These are phyloP conservation scores for Rhodotorula glutinis DNA, from an alignment of 1,284 basidiomycete species.

Conservation along the genomic window DNA sequence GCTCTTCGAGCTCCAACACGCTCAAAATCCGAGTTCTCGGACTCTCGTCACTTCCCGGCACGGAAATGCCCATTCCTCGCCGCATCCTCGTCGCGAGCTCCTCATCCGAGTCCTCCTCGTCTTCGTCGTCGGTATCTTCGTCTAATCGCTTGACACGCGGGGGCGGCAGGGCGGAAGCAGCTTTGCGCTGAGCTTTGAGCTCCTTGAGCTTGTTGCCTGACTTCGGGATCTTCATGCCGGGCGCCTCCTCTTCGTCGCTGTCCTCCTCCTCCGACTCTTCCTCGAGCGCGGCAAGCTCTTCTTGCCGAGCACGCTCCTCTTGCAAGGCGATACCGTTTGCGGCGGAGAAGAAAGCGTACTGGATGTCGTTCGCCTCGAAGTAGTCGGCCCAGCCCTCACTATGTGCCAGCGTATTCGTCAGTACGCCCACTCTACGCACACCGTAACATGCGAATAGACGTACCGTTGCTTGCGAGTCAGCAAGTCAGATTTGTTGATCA, in stretches of 20 bases:
- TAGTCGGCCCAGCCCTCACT: conserved; percentile 85
- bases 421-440: too few relatives aligned
- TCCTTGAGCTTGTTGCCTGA: conserved; percentile 40
- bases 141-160: conserved; percentile 10
- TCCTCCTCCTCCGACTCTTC: conserved; percentile 45
- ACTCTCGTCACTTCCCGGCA: conserved; percentile 53
- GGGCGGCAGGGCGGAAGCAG: not conserved
- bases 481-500: conserved; percentile 96
- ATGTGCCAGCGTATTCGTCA: too few relatives aligned
- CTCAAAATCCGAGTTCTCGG: conserved; percentile 75
- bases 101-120: conserved; percentile 36
- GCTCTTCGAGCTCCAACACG: conserved; percentile 82
- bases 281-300: conserved; percentile 52
- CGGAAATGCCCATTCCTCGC: conserved; percentile 32
- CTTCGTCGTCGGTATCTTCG: conserved; percentile 41
- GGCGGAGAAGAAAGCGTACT: conserved; percentile 95
- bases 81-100: conserved; percentile 42
- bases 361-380: conserved; percentile 75
- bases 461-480: conserved; percentile 82
- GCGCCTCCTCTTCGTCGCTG: conserved; percentile 21
- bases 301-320: conserved; percentile 59
- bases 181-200: not conserved
- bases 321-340: conserved; percentile 82
- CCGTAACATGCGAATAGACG: conserved; percentile 42
- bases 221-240: conserved; percentile 41